Evolutionary conservation across 768 basidiomycete species (phyloP), one percentile per base, ranked within the genome.

Genomic region (Chalciporus sphaerocephalus): DNA sequence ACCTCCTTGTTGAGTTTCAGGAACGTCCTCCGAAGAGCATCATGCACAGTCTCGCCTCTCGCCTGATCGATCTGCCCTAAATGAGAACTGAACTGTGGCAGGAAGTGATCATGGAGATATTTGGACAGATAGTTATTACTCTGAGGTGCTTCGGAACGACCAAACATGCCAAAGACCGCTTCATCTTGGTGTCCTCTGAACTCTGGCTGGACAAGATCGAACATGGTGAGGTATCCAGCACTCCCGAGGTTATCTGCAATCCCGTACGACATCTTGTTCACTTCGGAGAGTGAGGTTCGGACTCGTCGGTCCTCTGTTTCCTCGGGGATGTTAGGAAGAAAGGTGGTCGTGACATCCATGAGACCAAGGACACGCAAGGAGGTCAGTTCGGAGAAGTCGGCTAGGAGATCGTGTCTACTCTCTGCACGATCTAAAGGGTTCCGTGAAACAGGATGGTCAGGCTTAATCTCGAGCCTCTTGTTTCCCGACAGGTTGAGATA

Each of bases 401-500:
- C 83, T 6, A 93, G 75, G 28, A 70, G 69, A 27, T 70, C 66
- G 5, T 65, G 66, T 10, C 48, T 61, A 39, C 25, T 44, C 30
- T 58, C 51, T 34, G 59, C 42, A 50, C 50, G 55, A 1, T 50
- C 54, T 2, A 54, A 59, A 15, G 44, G 50, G 22, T 61, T 65
- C 44, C 67, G 67, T 13, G 70, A 61, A 25, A 58, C 48, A 2
- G 51, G 45, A 11, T 65, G 59, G 39, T 88, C 86, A 0, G 87
- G 84, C 65, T 92, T 95, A 74, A 99, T 97, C 68, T 92, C 92
- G 4, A 99, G 75, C 9, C 89, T 82, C 64, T 96, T 95, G 72
- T 99, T 99, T 5, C 96, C 96, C 0, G 96, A 98, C 36, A 98
- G 67, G 59, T 98, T 98, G 61, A 99, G 88, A 64, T 96, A 98